phyloP scores from a whole-genome alignment of 2,329 filamentous ascomycete species.

The Botrytis squamosa region DNA sequence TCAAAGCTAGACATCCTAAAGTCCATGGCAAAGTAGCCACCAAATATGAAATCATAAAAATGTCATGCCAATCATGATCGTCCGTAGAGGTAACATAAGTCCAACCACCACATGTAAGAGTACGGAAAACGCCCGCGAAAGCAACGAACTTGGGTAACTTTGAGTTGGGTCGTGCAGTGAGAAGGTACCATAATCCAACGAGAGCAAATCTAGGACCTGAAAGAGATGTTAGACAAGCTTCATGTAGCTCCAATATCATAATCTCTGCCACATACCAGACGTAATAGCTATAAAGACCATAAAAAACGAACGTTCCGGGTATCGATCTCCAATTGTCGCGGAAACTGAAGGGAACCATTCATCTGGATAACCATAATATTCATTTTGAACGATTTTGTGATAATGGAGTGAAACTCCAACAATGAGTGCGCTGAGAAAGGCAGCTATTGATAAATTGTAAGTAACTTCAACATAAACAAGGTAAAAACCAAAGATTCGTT shows the following conservation, averaged over 20 bases:
- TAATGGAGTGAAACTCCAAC: slow-evolving; percentile 84
- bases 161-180: slow-evolving; percentile 74
- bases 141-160: slow-evolving; percentile 79
- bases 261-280: slow-evolving; percentile 59
- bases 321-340: slow-evolving; percentile 94
- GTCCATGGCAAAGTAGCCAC: slow-evolving; percentile 96
- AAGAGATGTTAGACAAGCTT: slow-evolving; percentile 25
- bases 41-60: slow-evolving; percentile 98
- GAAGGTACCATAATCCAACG: slow-evolving; percentile 86
- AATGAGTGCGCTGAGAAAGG: slow-evolving; percentile 82
- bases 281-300: slow-evolving; percentile 97
- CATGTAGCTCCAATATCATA: not conserved
- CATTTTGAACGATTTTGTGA: slow-evolving; percentile 95
- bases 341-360: slow-evolving; percentile 98
- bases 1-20: slow-evolving; percentile 81
- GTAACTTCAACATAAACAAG: slow-evolving; percentile 7
- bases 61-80: slow-evolving; percentile 97
- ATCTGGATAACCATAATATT: slow-evolving; percentile 89
- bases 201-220: slow-evolving; percentile 87
- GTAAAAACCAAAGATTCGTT: not conserved
- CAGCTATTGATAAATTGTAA: slow-evolving; percentile 50
- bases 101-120: slow-evolving; percentile 94
- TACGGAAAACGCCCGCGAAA: slow-evolving; percentile 78
- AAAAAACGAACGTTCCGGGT: slow-evolving; percentile 94
- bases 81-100: slow-evolving; percentile 98